Percentiles rank a stretch among this genome's conserved stretches.
phyloP scores from a whole-genome alignment of 1,284 basidiomycete genomes.

The Cronartium ribicola region DNA sequence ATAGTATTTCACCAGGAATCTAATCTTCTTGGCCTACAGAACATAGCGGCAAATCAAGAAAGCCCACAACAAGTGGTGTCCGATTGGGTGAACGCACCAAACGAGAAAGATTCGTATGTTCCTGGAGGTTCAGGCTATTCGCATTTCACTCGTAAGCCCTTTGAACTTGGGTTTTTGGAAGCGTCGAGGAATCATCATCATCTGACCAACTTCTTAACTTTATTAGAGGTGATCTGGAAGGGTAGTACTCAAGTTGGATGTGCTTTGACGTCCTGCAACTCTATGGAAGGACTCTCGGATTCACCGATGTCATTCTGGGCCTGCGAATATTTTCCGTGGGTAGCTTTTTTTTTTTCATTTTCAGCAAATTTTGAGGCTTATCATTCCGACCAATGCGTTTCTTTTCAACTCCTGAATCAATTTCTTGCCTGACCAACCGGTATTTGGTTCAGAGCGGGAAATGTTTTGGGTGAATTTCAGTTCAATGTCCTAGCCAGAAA shows the following conservation, averaged over 20 bases:
- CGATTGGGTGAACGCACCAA: constrained; percentile 33
- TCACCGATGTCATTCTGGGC: background rate
- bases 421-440: no score
- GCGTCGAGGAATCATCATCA: background rate
- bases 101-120: constrained; percentile 15
- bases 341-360: background rate
- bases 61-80: constrained; percentile 21
- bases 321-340: background rate
- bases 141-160: background rate
- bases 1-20: background rate
- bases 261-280: background rate
- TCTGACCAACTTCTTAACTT: constrained; percentile 3
- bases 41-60: constrained; percentile 35
- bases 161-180: no score
- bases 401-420: background rate
- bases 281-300: background rate
- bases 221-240: constrained; percentile 33
- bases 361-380: background rate
- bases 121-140: background rate
- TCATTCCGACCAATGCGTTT: background rate
- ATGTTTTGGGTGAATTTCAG: constrained; percentile 5
- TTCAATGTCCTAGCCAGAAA: background rate
- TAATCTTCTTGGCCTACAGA: constrained; percentile 12
- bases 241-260: constrained; percentile 32
- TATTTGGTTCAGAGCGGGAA: constrained; percentile 10